Percentiles rank a stretch among this genome's conserved stretches.
These are phyloP conservation scores for Cordyceps fumosorosea DNA, from an alignment of 2,329 filamentous ascomycete species.

Conservation along the genomic window DNA sequence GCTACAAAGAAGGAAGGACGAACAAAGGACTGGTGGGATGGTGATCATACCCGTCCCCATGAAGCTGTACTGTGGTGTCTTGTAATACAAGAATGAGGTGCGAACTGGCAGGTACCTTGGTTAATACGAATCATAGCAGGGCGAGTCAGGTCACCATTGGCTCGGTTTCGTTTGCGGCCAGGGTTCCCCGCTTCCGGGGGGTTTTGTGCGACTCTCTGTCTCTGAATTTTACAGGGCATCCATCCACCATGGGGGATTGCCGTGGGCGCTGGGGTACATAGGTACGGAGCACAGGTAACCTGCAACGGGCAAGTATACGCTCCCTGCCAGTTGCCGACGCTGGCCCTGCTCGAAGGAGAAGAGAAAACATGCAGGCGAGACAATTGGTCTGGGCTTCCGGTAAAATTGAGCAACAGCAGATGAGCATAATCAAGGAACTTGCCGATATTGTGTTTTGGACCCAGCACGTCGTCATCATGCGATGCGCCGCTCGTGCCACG, in stretches of 20 bases:
- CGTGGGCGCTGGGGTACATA: not conserved
- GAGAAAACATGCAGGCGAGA: not conserved
- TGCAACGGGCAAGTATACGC: not conserved
- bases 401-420: too few species aligned
- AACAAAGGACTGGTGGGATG: too few species aligned
- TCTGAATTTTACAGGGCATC: not conserved
- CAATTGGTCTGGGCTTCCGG: not conserved
- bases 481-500: not conserved
- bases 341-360: too few species aligned
- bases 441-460: too few species aligned
- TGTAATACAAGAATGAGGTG: too few species aligned
- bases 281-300: not conserved
- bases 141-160: not conserved
- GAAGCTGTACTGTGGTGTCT: too few species aligned
- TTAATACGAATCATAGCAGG: not conserved
- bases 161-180: conserved; percentile 2
- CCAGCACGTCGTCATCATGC: not conserved
- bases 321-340: too few species aligned
- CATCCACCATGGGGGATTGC: not conserved
- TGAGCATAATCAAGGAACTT: too few species aligned
- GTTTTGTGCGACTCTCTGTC: not conserved
- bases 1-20: not conserved
- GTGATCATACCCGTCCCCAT: too few species aligned
- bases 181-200: conserved; percentile 1
- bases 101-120: too few species aligned